These are phyloP conservation scores for Papiliotrema flavescens DNA, from an alignment of 1,284 basidiomycete species.

Conservation along the genomic window DNA sequence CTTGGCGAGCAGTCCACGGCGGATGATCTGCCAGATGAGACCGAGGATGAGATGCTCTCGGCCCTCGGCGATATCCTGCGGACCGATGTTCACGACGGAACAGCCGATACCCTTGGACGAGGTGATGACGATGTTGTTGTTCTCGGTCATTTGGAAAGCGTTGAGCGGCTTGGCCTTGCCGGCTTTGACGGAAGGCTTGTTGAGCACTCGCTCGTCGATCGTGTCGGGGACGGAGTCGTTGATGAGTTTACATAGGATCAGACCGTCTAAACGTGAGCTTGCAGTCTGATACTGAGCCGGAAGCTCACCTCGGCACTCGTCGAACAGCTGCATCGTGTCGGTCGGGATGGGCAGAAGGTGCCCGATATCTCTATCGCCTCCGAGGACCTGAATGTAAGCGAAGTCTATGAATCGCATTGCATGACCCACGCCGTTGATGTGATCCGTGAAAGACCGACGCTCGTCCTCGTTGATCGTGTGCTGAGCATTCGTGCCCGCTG, in stretches of 20 bases:
- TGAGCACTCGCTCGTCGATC: constrained; percentile 96
- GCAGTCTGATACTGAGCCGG: neutral
- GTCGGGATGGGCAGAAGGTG: constrained; percentile 86
- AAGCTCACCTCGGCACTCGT: constrained; percentile 70
- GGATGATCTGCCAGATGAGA: constrained; percentile 97
- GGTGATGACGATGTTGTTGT: constrained; percentile 99
- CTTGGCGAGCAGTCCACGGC: constrained; percentile 85
- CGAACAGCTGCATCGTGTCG: constrained; percentile 98
- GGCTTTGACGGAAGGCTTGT: constrained; percentile 71
- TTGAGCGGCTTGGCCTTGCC: constrained; percentile 62
- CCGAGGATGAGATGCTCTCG: constrained; percentile 97
- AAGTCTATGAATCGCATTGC: constrained; percentile 8
- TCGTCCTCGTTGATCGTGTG: constrained; percentile 99
- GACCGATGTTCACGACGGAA: constrained; percentile 96
- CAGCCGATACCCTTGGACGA: constrained; percentile 98
- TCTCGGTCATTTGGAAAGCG: constrained; percentile 98
- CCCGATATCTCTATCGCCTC: constrained; percentile 82
- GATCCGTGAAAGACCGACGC: constrained; percentile 89
- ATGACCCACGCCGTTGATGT: constrained; percentile 78
- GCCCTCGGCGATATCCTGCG: constrained; percentile 87
- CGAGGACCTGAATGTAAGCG: constrained; percentile 63
- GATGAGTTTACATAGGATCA: constrained; percentile 96
- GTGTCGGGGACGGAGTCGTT: constrained; percentile 99
- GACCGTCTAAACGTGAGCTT: constrained; percentile 60
- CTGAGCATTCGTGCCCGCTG: constrained; percentile 84